Evolutionary conservation across 2,329 filamentous ascomycete genomes (phyloP).

Genomic region (Cladosporium sp.): DNA sequence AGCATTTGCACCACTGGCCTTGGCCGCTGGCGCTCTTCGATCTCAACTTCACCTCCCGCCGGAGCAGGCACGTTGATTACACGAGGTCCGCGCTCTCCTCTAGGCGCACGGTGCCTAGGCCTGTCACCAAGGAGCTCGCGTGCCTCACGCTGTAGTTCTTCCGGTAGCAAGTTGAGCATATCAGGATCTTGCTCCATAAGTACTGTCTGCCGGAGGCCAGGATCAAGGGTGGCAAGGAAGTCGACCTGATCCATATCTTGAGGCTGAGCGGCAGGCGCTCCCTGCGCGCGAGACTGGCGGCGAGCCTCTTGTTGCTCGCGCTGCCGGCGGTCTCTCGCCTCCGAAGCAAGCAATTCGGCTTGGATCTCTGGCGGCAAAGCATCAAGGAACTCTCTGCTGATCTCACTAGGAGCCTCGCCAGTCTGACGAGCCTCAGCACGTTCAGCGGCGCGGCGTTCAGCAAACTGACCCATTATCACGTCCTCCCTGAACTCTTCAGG

Average conservation of each 20-base stretch:
- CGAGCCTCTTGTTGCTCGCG: constrained; percentile 79
- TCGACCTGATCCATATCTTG: constrained; percentile 90
- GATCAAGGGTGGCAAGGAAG: constrained; percentile 86
- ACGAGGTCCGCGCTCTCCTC: constrained; percentile 1
- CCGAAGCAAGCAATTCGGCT: constrained; percentile 83
- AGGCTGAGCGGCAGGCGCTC: constrained; percentile 48
- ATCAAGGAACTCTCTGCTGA: constrained; percentile 90
- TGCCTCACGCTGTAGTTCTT: constrained; percentile 81
- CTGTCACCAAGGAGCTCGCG: constrained; percentile 61
- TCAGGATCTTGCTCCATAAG: constrained; percentile 81
- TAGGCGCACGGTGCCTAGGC: constrained; percentile 19
- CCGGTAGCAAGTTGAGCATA: constrained; percentile 75
- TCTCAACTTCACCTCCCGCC: background rate
- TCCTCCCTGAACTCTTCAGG: constrained; percentile 95
- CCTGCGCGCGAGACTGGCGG: constrained; percentile 52
- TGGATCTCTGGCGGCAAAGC: constrained; percentile 87
- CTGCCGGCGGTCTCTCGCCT: constrained; percentile 81
- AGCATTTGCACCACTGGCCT: constrained; percentile 92
- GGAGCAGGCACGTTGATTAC: constrained; percentile 8
- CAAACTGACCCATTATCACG: constrained; percentile 86
- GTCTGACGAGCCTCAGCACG: constrained; percentile 60
- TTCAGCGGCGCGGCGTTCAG: constrained; percentile 57
- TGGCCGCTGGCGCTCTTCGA: constrained; percentile 1
- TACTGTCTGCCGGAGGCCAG: constrained; percentile 77
- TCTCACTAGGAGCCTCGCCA: constrained; percentile 73